A percentile compares a stretch with the other conserved stretches of the same genome.
phyloP scores from a whole-genome alignment of 495 filamentous ascomycete species.

The Hypoxylon trugodes region DNA sequence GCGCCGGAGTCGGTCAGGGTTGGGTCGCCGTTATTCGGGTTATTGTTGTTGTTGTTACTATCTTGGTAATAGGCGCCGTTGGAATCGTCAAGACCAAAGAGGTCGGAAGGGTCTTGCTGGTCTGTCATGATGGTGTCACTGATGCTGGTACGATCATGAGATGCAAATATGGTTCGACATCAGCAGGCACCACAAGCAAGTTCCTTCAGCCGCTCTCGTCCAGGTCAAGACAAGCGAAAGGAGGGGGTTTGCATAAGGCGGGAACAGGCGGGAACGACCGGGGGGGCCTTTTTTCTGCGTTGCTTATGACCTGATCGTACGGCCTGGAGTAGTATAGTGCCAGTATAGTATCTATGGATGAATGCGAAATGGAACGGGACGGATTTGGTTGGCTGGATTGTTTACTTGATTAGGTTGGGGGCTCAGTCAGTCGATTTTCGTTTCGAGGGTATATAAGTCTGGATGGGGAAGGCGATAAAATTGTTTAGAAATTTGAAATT shows the following conservation, averaged over 20 bases:
- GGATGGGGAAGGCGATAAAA: constrained; percentile 22
- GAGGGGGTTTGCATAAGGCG: constrained; percentile 41
- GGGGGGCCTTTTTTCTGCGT: constrained; percentile 35
- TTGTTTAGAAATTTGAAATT: constrained; percentile 9
- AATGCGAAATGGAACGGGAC: constrained; percentile 35
- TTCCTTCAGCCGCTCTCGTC: constrained; percentile 34
- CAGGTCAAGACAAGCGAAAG: constrained; percentile 37
- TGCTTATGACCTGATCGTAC: constrained; percentile 39
- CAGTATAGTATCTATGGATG: constrained; percentile 30
- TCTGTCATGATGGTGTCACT: constrained; percentile 40
- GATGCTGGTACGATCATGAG: constrained; percentile 47
- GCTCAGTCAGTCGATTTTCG: constrained; percentile 27
- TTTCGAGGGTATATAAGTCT: constrained; percentile 29
- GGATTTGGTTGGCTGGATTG: no score
- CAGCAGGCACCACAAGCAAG: constrained; percentile 38
- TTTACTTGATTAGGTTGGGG: constrained; percentile 17
- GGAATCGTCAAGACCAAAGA: constrained; percentile 45
- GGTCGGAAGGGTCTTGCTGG: constrained; percentile 43
- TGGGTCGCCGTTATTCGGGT: constrained; percentile 43
- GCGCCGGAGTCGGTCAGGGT: constrained; percentile 34
- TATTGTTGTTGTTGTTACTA: no score
- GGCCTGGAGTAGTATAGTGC: constrained; percentile 39
- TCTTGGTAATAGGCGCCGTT: constrained; percentile 44
- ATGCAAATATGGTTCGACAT: constrained; percentile 49
- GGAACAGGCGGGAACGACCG: constrained; percentile 28